A percentile compares a stretch with the other conserved stretches of the same genome.
Evolutionary conservation across 768 basidiomycete genomes (phyloP).

Genomic region (Chalciporus chontae): DNA sequence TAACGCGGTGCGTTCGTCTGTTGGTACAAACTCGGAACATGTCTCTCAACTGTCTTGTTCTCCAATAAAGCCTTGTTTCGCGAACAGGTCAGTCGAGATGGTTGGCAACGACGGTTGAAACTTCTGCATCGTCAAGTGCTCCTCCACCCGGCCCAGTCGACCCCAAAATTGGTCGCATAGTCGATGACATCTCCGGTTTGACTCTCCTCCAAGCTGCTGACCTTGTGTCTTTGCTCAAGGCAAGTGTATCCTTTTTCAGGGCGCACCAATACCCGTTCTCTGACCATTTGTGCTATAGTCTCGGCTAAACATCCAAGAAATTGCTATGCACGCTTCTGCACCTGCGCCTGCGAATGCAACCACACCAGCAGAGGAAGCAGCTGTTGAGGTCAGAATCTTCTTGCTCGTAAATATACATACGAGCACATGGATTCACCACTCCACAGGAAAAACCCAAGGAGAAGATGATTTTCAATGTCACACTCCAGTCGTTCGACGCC

Average conservation of each 20-base stretch:
- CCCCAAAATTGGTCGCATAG: slow-evolving; percentile 74
- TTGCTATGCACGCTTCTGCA: slow-evolving; percentile 76
- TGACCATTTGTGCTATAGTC: slow-evolving; percentile 44
- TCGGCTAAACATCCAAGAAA: slow-evolving; percentile 94
- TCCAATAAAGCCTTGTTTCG: slow-evolving; percentile 16
- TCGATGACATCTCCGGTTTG: slow-evolving; percentile 87
- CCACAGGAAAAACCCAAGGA: slow-evolving; percentile 92
- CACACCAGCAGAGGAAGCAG: slow-evolving; percentile 58
- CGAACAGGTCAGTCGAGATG: slow-evolving; percentile 45
- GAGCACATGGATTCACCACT: background rate
- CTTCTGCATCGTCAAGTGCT: slow-evolving; percentile 38
- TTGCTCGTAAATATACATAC: background rate
- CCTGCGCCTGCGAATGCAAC: no score
- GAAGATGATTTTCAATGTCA: slow-evolving; percentile 96
- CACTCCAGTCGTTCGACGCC: slow-evolving; percentile 91
- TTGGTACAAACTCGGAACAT: background rate
- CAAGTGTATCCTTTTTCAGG: slow-evolving; percentile 27
- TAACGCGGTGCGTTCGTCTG: slow-evolving; percentile 10
- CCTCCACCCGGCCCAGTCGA: slow-evolving; percentile 47
- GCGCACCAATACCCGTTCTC: background rate
- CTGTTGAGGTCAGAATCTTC: slow-evolving; percentile 49
- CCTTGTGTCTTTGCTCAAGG: slow-evolving; percentile 89
- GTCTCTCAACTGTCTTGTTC: background rate
- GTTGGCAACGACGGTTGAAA: slow-evolving; percentile 49
- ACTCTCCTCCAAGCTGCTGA: slow-evolving; percentile 94